A percentile compares a stretch with the other conserved stretches of the same genome.
These are phyloP conservation scores for Penicillium sp. DNA, from an alignment of 2,329 filamentous ascomycete genomes.

Conservation along the genomic window DNA sequence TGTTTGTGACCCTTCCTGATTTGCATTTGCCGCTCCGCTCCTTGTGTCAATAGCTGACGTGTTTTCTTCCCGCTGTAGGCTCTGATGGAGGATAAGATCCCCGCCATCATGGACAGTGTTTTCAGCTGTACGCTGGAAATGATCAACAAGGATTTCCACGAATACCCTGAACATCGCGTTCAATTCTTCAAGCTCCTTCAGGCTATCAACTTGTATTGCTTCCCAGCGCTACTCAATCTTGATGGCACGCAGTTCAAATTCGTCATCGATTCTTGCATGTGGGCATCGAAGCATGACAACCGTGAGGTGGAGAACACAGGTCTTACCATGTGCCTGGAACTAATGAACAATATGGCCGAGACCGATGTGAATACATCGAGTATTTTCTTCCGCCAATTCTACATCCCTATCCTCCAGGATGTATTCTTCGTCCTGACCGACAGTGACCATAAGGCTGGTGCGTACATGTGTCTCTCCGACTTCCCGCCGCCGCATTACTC, in stretches of 20 bases:
- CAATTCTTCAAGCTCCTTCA: conserved; percentile 98
- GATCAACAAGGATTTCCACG: conserved; percentile 99
- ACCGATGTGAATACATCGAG: conserved; percentile 82
- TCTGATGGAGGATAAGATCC: conserved; percentile 97
- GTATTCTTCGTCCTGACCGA: conserved; percentile 98
- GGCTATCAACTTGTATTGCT: conserved; percentile 95
- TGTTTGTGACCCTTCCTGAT: conserved; percentile 59
- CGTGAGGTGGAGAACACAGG: conserved; percentile 95
- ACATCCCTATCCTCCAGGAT: conserved; percentile 90
- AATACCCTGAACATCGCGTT: conserved; percentile 98
- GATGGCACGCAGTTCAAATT: conserved; percentile 98
- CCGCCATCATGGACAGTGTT: conserved; percentile 95
- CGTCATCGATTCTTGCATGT: conserved; percentile 98
- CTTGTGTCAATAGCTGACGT: conserved; percentile 18
- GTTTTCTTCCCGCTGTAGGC: conserved; percentile 51
- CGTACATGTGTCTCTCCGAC: conserved; percentile 13
- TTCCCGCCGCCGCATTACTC: not conserved
- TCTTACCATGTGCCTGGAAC: conserved; percentile 94
- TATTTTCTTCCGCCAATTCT: conserved; percentile 98
- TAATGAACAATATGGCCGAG: conserved; percentile 96
- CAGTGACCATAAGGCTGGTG: conserved; percentile 90
- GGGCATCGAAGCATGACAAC: conserved; percentile 99
- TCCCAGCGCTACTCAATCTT: conserved; percentile 88
- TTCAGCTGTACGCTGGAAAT: conserved; percentile 98
- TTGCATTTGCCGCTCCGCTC: conserved; percentile 38